Evolutionary conservation across 192 early-diverging fungal genomes (phyloP).

Genomic region (Chytriomyces sp.): DNA sequence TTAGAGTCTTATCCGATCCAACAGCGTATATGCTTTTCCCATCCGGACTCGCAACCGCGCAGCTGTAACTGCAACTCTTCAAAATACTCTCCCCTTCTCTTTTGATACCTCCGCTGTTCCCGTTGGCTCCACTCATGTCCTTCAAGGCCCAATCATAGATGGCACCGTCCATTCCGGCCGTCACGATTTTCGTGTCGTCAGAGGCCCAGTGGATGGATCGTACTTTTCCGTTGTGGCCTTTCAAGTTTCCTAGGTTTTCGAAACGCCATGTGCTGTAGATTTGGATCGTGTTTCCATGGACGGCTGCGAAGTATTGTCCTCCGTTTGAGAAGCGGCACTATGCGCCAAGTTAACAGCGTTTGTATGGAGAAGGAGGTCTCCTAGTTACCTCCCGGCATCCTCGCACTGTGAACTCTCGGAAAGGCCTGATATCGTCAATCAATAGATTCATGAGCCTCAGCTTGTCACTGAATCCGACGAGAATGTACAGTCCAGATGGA

Average conservation of each 20-base stretch:
- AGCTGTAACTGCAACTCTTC: slow-evolving; percentile 61
- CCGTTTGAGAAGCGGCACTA: slow-evolving; percentile 63
- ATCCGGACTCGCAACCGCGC: slow-evolving; percentile 53
- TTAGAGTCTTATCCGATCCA: slow-evolving; percentile 61
- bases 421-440: slow-evolving; percentile 62
- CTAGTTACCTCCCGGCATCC: slow-evolving; percentile 58
- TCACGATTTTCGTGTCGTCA: slow-evolving; percentile 59
- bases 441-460: slow-evolving; percentile 63
- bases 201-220: slow-evolving; percentile 54
- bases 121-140: slow-evolving; percentile 43
- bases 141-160: slow-evolving; percentile 62
- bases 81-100: slow-evolving; percentile 61
- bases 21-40: slow-evolving; percentile 58
- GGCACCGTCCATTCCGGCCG: slow-evolving; percentile 62
- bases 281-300: slow-evolving; percentile 62
- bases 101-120: slow-evolving; percentile 38
- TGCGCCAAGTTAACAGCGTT: background rate
- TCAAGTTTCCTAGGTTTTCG: slow-evolving; percentile 59
- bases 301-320: slow-evolving; percentile 64
- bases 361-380: background rate
- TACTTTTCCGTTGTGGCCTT: slow-evolving; percentile 67
- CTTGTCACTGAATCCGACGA: slow-evolving; percentile 67
- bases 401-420: slow-evolving; percentile 61
- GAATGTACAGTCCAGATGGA: slow-evolving; percentile 66
- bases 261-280: slow-evolving; percentile 66